These are phyloP conservation scores for Stenogyne calaminthoides DNA, from an alignment of 305 asterid genomes.

Conservation along the genomic window DNA sequence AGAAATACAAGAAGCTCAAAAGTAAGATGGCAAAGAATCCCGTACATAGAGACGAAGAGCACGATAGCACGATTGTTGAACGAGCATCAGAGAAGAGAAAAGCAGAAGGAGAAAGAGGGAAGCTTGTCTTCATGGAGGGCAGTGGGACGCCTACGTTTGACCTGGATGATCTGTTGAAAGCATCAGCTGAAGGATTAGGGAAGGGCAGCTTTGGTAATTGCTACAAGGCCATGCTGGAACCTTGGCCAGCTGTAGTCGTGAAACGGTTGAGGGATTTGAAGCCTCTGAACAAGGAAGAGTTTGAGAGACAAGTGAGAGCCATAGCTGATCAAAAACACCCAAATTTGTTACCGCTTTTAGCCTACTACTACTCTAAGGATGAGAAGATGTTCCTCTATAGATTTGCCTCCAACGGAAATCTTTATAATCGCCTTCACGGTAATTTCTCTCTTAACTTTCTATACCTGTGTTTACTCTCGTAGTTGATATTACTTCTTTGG, in stretches of 20 bases:
- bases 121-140: conserved; percentile 47
- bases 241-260: conserved; percentile 59
- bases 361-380: conserved; percentile 63
- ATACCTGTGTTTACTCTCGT: background rate
- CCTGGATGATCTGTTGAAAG: conserved; percentile 71
- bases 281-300: conserved; percentile 63
- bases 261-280: conserved; percentile 71
- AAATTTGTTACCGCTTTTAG: conserved; percentile 63
- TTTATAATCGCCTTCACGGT: conserved; percentile 63
- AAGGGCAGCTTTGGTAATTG: conserved; percentile 77
- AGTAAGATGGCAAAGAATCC: conserved; percentile 29
- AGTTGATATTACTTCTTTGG: too few species aligned
- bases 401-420: conserved; percentile 63
- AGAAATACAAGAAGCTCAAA: conserved; percentile 57
- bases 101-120: conserved; percentile 44
- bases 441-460: background rate
- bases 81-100: conserved; percentile 24
- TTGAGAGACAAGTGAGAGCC: conserved; percentile 49
- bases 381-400: conserved; percentile 65
- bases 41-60: conserved; percentile 36
- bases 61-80: conserved; percentile 31
- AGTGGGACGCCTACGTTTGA: conserved; percentile 42
- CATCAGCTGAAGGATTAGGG: conserved; percentile 83
- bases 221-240: conserved; percentile 64
- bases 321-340: conserved; percentile 66